Evolutionary conservation across 1,284 basidiomycete species (phyloP).

Genomic region (Microbotryum violaceum): DNA sequence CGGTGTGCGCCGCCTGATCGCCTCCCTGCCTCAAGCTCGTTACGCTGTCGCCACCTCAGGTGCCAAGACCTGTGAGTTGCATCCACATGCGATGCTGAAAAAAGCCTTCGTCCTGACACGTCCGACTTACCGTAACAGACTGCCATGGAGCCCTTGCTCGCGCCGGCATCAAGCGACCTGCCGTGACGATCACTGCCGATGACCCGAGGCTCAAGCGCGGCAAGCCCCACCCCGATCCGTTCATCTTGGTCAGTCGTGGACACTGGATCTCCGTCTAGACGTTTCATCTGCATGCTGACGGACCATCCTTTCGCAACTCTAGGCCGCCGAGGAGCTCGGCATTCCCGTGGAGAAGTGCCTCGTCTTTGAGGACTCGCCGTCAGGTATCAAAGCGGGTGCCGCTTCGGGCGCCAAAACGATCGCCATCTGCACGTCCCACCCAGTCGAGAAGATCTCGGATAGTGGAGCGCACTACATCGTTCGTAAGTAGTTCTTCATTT

Average conservation of each 20-base stretch:
- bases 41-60: slow-evolving; percentile 71
- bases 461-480: slow-evolving; percentile 58
- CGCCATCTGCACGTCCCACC: slow-evolving; percentile 57
- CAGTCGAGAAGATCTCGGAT: slow-evolving; percentile 52
- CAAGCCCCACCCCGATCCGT: slow-evolving; percentile 38
- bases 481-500: background rate
- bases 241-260: slow-evolving; percentile 12
- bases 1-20: slow-evolving; percentile 61
- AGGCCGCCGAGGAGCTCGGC: slow-evolving; percentile 64
- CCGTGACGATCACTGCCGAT: slow-evolving; percentile 68
- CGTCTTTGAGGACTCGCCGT: slow-evolving; percentile 68
- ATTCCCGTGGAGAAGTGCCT: slow-evolving; percentile 51
- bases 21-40: slow-evolving; percentile 56
- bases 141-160: slow-evolving; percentile 59
- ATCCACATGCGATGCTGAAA: slow-evolving; percentile 37
- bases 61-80: slow-evolving; percentile 55
- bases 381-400: slow-evolving; percentile 57
- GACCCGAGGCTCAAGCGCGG: slow-evolving; percentile 48
- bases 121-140: slow-evolving; percentile 16
- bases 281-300: slow-evolving; percentile 40
- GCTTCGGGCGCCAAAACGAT: slow-evolving; percentile 66
- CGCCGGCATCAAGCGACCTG: slow-evolving; percentile 62
- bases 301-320: slow-evolving; percentile 31
- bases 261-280: background rate
- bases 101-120: background rate